Base-by-base conservation (phyloP, 352 stramenopile species). In the Phytophthora constricta region DNA sequence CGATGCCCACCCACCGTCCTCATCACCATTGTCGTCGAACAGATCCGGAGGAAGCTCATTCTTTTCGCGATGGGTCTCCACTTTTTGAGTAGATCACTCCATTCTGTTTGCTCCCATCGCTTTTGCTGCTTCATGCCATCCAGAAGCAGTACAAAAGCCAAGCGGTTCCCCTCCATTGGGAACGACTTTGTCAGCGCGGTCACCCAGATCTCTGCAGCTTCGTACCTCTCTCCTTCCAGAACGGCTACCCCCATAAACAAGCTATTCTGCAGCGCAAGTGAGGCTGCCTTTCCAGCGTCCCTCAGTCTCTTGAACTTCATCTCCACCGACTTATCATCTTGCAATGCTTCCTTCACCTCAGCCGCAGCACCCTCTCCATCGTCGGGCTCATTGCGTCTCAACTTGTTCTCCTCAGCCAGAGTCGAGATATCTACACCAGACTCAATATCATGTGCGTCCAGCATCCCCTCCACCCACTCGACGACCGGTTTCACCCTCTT, bases 291-390 rank as follows among this genome's bases (percentile, higher is more conserved):
- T 0, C 81, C 85, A 17, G 80, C 82, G 54, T 91, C 85, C 14
- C 74, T 74, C 22, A 91, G 67, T 1, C 77, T 77, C 7, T 71
- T 80, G 46, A 85, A 89, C 58, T 90, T 89, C 71, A 79, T 80
- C 27, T 84, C 65, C 23, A 76, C 51, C 1, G 43, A 61, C 13
- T 65, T 58, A 46, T 90, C 77, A 41, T 64, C 43, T 7, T 27
- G 16, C 1, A 47, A 19, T 14, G 63, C 42, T 28, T 62, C 70
- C n/a, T 67, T 60, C 28, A 76, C 68, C 9, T 72, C 65, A 1
- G 65, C 65, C 23, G 71, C 59, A 4, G 58, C 46, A 14, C 62
- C 37, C 34, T 80, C 74, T 14, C 57, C 52, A 31, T 80, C 81
- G 37, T 83, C 74, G 16, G 22, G 19, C 31, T 80, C 71, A 49